Percentiles rank a stretch among this genome's conserved stretches.
phyloP scores from a whole-genome alignment of 1,139 yeast genomes.

The Lodderomyces theae region DNA sequence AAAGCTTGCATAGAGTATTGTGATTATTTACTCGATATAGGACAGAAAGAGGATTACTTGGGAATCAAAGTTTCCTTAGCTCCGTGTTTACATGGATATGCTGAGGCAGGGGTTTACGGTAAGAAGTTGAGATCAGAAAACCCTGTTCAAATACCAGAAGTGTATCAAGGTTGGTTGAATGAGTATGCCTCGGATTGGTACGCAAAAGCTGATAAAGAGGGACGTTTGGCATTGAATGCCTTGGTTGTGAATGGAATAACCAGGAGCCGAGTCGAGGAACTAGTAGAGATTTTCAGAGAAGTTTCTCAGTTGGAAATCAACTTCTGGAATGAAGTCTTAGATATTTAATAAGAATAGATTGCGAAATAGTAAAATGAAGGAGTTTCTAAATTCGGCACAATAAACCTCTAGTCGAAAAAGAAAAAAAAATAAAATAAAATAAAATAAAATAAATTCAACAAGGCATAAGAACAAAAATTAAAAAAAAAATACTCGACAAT shows the following conservation, averaged over 20 bases:
- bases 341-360: constrained; percentile 5
- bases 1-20: constrained; percentile 60
- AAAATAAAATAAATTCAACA: background rate
- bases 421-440: background rate
- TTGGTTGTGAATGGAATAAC: constrained; percentile 32
- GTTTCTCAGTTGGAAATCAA: constrained; percentile 59
- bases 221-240: constrained; percentile 46
- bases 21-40: constrained; percentile 54
- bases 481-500: background rate
- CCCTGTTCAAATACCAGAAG: background rate
- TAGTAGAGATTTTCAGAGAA: constrained; percentile 56
- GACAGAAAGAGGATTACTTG: constrained; percentile 54
- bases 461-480: background rate
- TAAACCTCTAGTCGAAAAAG: background rate
- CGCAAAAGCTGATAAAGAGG: constrained; percentile 48
- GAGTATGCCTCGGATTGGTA: constrained; percentile 63
- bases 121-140: constrained; percentile 12
- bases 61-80: constrained; percentile 67
- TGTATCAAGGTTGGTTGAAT: constrained; percentile 57
- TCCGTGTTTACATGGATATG: constrained; percentile 78
- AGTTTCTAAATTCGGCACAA: background rate
- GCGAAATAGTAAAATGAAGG: background rate
- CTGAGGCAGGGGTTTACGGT: constrained; percentile 45
- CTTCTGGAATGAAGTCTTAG: constrained; percentile 58
- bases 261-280: constrained; percentile 42